Base-by-base conservation (phyloP, 306 rosid species). In the Hippophae rhamnoides region DNA sequence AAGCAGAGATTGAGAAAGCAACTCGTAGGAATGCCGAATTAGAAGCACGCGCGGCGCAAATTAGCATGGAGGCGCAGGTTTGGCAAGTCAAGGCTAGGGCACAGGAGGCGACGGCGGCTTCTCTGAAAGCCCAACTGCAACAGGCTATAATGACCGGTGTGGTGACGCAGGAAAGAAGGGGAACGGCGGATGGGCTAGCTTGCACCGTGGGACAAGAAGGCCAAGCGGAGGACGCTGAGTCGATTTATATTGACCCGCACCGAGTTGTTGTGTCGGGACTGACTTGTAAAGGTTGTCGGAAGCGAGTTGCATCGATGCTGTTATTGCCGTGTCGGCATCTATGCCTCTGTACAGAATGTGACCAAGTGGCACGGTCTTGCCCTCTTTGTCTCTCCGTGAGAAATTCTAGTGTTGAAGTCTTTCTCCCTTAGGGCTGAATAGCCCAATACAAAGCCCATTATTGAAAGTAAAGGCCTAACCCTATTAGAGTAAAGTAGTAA, bases 21-120 rank as follows among this genome's bases (percentile, higher is more conserved):
- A 69, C 82, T 46, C 84, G 96, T 8, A 72, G 84, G 5, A 86
- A 83, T 62, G 77, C 77, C 0, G 99, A 92, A 75, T 56, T 87
- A 52, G 95, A 92, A 40, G 87, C 95, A 61, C 89, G 93, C 56
- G 99, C 86, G 13, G 90, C 95, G 23, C 86, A 86, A 38, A 82
- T 92, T 44, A 75, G 65, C 75, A 45, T 69, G 31, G 96, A 92
- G 59, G 81, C 84, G 27, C 95, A 85, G 69, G 67, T 79, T n/a
- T 92, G 96, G 99, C 89, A 76, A 58, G 88, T 87, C 0, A 92
- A 84, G 73, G 96, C 82, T 0, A 80, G 78, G 59, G 85, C 88
- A 0, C 93, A 92, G 52, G 96, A 88, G 56, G 82, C 82, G 5
- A 74, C 86, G 1, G 93, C 93, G 5, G 89, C 72, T 4, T 57